Percentiles rank a stretch among this genome's conserved stretches.
Conservation (phyloP, 2,329 filamentous ascomycete species). For the Aspergillus ustus region DNA sequence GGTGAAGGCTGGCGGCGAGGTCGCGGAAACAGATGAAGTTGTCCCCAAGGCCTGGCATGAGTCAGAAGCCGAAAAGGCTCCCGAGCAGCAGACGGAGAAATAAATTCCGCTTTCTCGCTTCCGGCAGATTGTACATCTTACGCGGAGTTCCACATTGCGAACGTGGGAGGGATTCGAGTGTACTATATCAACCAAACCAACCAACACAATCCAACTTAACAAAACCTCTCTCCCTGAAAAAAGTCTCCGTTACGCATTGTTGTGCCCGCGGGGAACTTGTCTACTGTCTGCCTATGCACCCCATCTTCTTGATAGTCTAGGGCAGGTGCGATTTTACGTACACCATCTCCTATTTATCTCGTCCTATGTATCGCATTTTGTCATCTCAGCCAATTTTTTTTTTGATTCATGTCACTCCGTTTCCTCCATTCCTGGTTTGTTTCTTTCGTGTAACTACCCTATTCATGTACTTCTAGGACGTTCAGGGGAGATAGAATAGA, state of each 20-base stretch:
- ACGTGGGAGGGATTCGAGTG: not conserved
- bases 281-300: not conserved
- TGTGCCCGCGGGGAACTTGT: not conserved
- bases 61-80: slow-evolving; percentile 33
- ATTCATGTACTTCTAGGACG: slow-evolving; percentile 21
- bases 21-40: slow-evolving; percentile 48
- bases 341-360: no score
- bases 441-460: slow-evolving; percentile 24
- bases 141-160: not conserved
- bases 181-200: not conserved
- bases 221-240: not conserved
- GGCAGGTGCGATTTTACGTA: no score
- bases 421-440: slow-evolving; percentile 2
- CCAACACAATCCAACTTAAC: slow-evolving; percentile 1
- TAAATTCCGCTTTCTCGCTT: slow-evolving; percentile 11
- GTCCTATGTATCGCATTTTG: not conserved
- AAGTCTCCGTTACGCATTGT: not conserved
- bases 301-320: no score
- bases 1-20: slow-evolving; percentile 30
- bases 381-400: not conserved
- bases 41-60: slow-evolving; percentile 59
- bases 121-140: not conserved
- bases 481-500: slow-evolving; percentile 17
- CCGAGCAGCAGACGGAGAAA: slow-evolving; percentile 24
- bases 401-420: not conserved